Base-by-base conservation (phyloP, 1,284 basidiomycete genomes). In the Naganishia liquefaciens region DNA sequence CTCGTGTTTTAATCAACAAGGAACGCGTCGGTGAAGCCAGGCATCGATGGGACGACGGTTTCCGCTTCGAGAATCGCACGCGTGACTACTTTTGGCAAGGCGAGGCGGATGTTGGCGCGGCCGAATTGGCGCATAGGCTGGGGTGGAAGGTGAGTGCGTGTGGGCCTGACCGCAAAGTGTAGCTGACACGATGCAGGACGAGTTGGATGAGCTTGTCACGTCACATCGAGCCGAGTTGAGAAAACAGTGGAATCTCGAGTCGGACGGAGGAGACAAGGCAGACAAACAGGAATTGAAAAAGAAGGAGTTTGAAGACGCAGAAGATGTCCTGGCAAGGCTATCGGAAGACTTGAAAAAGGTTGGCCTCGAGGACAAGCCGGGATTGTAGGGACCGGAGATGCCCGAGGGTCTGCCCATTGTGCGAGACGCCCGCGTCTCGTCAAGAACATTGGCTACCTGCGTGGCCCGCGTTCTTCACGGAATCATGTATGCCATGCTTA, bases 1-100 rank as follows among this genome's bases (percentile, higher is more conserved):
- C 83, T 0, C 75, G 84, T 0, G 37, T 84, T 13, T 75, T 85
- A 11, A 80, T 85, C 72, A 85, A 85, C 71, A 75, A 82, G 40
- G 83, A 85, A 71, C 67, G 74, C 0, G 84, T 84, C 13, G 83
- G 83, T 19, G 79, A 81, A 63, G 68, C 73, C 5, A 54, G 54
- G 2, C 62, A 68, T 51, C 23, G 52, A 4, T 69, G 53, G 49
- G 33, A 62, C 25, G 30, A 64, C 49, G 67, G 71, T 27, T 70
- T 73, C 68, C 40, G 53, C 27, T 69, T 70, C 64, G 37, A 43
- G 23, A 39, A 62, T 3, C 30, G 37, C 42, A 49, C 43, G 44
- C 39, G 69, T n/a, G 78, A 80, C 62, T 73, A 73, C 33, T 75
- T 75, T 49, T 78, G 72, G 62, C 70, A 76, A 60, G 80, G 80